These are phyloP conservation scores for Exophiala sp. DNA, from an alignment of 2,329 filamentous ascomycete species.

Conservation along the genomic window DNA sequence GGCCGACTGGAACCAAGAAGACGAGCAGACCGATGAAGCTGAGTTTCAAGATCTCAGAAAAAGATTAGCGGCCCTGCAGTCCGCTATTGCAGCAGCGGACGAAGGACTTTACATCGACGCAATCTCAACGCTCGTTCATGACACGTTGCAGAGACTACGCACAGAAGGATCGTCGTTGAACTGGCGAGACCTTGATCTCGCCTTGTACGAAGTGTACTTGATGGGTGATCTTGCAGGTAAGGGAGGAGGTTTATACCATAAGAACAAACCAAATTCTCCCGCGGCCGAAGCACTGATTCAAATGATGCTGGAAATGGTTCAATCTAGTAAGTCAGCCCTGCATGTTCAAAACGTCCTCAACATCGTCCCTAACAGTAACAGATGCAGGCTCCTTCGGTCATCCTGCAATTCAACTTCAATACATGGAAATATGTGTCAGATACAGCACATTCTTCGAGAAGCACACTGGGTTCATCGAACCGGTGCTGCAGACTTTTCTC, in stretches of 20 bases:
- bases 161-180: constrained; percentile 72
- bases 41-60: constrained; percentile 95
- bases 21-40: constrained; percentile 92
- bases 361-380: constrained; percentile 36
- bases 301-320: constrained; percentile 95
- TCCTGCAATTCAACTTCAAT: constrained; percentile 88
- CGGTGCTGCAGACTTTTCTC: constrained; percentile 87
- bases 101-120: constrained; percentile 84
- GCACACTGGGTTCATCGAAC: constrained; percentile 75
- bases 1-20: constrained; percentile 85
- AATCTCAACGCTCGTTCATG: constrained; percentile 81
- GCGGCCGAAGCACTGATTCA: constrained; percentile 78
- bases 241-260: constrained; percentile 80
- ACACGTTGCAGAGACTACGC: constrained; percentile 77
- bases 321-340: constrained; percentile 55
- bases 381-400: constrained; percentile 83
- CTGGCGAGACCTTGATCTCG: constrained; percentile 93
- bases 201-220: constrained; percentile 89
- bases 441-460: constrained; percentile 91
- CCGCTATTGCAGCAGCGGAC: constrained; percentile 85
- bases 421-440: constrained; percentile 96
- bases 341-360: not conserved
- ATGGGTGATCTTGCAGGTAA: constrained; percentile 93
- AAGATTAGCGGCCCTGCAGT: constrained; percentile 83
- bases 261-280: constrained; percentile 73